A percentile compares a stretch with the other conserved stretches of the same genome.
Evolutionary conservation across 2,329 filamentous ascomycete species (phyloP).

Genomic region (Ophiostoma triangulosporum): DNA sequence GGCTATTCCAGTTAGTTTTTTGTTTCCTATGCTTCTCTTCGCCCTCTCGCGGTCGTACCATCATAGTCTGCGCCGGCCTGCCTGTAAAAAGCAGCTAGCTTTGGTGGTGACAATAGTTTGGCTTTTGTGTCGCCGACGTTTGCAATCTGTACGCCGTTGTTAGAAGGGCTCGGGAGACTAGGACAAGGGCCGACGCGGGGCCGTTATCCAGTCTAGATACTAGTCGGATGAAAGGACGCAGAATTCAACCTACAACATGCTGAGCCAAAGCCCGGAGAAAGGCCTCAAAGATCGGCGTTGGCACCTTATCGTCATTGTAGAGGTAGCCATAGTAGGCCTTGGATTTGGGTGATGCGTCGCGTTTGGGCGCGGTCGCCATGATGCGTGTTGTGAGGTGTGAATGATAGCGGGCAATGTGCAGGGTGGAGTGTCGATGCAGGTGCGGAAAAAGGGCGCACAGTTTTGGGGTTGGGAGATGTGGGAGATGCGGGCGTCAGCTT

Average conservation of each 20-base stretch:
- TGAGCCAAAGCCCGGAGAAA: conserved; percentile 54
- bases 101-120: conserved; percentile 45
- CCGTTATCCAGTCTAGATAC: background rate
- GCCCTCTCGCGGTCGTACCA: background rate
- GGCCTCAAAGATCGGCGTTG: conserved; percentile 52
- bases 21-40: too few relatives aligned
- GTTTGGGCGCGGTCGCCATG: conserved; percentile 10
- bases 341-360: conserved; percentile 15
- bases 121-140: conserved; percentile 45
- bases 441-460: too few relatives aligned
- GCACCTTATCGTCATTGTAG: conserved; percentile 53
- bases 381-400: background rate
- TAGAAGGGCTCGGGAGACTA: background rate
- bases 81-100: conserved; percentile 66
- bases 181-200: background rate
- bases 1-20: conserved; percentile 48
- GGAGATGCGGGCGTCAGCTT: too few relatives aligned
- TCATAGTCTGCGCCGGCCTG: conserved; percentile 57
- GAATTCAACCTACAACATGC: conserved; percentile 47
- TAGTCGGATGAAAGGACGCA: background rate
- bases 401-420: background rate
- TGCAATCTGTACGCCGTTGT: conserved; percentile 30
- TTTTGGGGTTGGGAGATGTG: too few relatives aligned
- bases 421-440: too few relatives aligned
- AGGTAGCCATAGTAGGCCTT: conserved; percentile 49